Evolutionary conservation across 2,329 filamentous ascomycete genomes (phyloP), one percentile per base, ranked within the genome.

Genomic region (Parascedosporium putredinis): DNA sequence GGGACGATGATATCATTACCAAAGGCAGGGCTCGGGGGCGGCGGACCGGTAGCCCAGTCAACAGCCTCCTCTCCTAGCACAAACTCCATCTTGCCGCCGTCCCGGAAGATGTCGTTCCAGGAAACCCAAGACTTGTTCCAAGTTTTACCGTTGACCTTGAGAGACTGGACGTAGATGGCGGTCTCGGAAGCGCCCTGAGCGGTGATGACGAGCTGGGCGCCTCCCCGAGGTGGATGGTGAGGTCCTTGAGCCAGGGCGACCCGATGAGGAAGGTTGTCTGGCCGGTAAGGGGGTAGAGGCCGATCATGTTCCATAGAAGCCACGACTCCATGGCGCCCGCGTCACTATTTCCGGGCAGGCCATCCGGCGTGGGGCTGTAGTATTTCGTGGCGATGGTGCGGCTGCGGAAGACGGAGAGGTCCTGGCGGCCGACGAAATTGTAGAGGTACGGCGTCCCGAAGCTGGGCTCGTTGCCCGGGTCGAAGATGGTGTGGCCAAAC

Each of bases 251-350:
- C 78, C 78, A 84, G 0, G 81, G 81, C 5, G 77, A 78, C 3
- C 75, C 76, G 48, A 86, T 69, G 14, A 86, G 67, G 60, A 85
- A 86, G 1, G 78, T 83, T 0, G 79, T 79, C 66, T 86, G 82
- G 0, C 80, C 81, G 0, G 81, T 83, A 54, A 86, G 67, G 1
- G 82, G 83, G 55, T 84, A 85, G 24, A 86, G 64, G 2, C 82
- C 82, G 33, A 85, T 72, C 73, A 84, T 83, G 54, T 76, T 78
- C 78, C 83, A 86, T 7, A 84, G 63, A 2, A 84, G 62, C 77
- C 81, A 85, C 6, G 75, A 79, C 59, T 87, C 81, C 82, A 87
- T 86, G 12, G 83, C 80, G 5, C 84, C 84, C 2, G 81, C 81
- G 60, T 87, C 84, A 42, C 75, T 80, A 62, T 87, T 86, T 0